A percentile compares a stretch with the other conserved stretches of the same genome.
Conservation (phyloP, 768 basidiomycete genomes). For the Chalciporus sphaerocephalus region DNA sequence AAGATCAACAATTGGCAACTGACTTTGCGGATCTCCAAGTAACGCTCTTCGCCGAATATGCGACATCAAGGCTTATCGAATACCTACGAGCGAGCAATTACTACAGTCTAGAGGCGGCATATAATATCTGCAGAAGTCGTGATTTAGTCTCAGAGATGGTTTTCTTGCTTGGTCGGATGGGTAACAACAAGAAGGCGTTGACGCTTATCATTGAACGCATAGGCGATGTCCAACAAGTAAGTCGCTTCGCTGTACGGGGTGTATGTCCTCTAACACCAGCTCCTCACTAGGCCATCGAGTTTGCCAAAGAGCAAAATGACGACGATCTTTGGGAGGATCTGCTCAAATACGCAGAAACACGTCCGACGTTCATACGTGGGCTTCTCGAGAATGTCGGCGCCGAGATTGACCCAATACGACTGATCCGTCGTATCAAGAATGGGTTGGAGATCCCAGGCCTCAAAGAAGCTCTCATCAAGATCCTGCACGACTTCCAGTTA, state of each 20-base stretch:
- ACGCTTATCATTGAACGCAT: conserved; percentile 93
- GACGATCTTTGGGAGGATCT: conserved; percentile 98
- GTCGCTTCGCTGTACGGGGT: conserved; percentile 17
- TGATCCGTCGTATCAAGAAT: conserved; percentile 93
- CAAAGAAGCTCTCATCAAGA: conserved; percentile 93
- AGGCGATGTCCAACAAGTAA: conserved; percentile 84
- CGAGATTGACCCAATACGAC: conserved; percentile 90
- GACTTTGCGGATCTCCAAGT: conserved; percentile 88
- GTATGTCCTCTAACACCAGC: conserved; percentile 1
- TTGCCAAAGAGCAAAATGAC: conserved; percentile 95
- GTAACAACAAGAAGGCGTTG: conserved; percentile 92
- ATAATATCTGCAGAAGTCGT: conserved; percentile 74
- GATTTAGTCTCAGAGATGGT: conserved; percentile 96
- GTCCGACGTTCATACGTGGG: conserved; percentile 91
- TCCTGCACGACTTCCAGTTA: conserved; percentile 92
- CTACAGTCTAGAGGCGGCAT: conserved; percentile 90
- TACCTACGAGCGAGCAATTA: conserved; percentile 88
- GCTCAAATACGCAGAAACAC: conserved; percentile 87
- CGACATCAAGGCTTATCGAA: conserved; percentile 73
- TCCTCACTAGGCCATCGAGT: conserved; percentile 81
- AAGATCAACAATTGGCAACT: conserved; percentile 74
- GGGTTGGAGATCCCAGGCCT: conserved; percentile 95
- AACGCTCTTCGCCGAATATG: conserved; percentile 88
- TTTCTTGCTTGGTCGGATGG: conserved; percentile 94
- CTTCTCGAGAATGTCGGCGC: conserved; percentile 94